Base-by-base conservation (phyloP, 2,329 filamentous ascomycete genomes). In the Penicillium brevicompactum region DNA sequence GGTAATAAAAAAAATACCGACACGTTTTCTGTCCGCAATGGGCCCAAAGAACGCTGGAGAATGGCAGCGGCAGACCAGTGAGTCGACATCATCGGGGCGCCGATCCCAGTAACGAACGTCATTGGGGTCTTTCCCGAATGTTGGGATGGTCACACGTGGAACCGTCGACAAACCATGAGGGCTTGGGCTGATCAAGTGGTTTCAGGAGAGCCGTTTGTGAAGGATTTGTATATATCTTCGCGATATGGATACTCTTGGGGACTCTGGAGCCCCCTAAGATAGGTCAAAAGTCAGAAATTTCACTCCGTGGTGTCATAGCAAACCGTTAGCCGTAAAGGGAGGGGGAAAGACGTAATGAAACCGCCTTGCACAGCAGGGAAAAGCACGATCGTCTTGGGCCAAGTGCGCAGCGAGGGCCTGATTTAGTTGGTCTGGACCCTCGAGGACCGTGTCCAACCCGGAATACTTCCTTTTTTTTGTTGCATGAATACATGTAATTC, bases 31-130 rank as follows among this genome's bases (percentile, higher is more conserved):
- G 51, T 41, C 50, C 50, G 27, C 46, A 37, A n/a, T 37, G n/a
- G 34, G 34, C 13, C 34, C 37, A 27, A 21, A 18, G 46, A 49
- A 37, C 4, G 37, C 18, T 46, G 47, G 43, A 45, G 51, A 56
- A 49, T 58, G 55, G 57, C 45, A 54, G 57, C 50, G 21, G 46
- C 16, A 52, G 41, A 44, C 51, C 51, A 53, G 55, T 47, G 40
- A 50, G 53, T 56, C 59, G 57, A 62, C 61, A 61, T 62, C 61
- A 64, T 62, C 32, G 46, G 51, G 47, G 38, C 43, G 61, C 56
- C 56, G 58, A 62, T 63, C 61, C 41, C 53, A 52, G 45, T 21
- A 34, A 18, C 46, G 51, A 37, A 62, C 52, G 57, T 58, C 55
- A 56, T 44, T 59, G 38, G 32, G 14, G 22, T 37, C 41, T 30